These are phyloP conservation scores for Lanmaoa pseudosensibilis DNA, from an alignment of 768 basidiomycete genomes.

Conservation along the genomic window DNA sequence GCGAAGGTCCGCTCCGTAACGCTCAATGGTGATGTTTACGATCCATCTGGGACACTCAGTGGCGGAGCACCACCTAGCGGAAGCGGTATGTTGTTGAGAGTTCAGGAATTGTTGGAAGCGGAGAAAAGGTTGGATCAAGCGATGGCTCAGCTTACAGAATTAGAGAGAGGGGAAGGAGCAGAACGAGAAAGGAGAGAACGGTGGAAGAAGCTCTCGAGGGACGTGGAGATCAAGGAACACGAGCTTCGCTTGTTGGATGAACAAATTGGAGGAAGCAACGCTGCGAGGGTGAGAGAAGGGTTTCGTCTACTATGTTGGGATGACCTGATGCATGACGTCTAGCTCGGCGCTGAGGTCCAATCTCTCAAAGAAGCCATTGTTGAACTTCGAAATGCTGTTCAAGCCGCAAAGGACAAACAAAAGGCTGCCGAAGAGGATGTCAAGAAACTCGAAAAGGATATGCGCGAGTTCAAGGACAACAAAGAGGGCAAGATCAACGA, in stretches of 20 bases:
- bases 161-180: slow-evolving; percentile 57
- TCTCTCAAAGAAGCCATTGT: slow-evolving; percentile 62
- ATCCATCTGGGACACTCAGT: slow-evolving; percentile 90
- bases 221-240: slow-evolving; percentile 88
- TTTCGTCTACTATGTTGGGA: background rate
- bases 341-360: slow-evolving; percentile 84
- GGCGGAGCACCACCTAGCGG: slow-evolving; percentile 85
- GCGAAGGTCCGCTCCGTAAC: slow-evolving; percentile 79
- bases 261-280: slow-evolving; percentile 87
- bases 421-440: slow-evolving; percentile 72
- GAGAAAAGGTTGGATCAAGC: slow-evolving; percentile 60
- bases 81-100: slow-evolving; percentile 72
- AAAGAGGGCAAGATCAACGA: slow-evolving; percentile 96
- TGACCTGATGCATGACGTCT: slow-evolving; percentile 2
- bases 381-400: slow-evolving; percentile 56
- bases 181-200: slow-evolving; percentile 53
- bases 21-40: slow-evolving; percentile 92
- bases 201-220: slow-evolving; percentile 60
- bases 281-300: slow-evolving; percentile 64
- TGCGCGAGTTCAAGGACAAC: slow-evolving; percentile 98
- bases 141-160: slow-evolving; percentile 42
- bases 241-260: slow-evolving; percentile 79
- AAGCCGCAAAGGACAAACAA: slow-evolving; percentile 73
- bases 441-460: slow-evolving; percentile 90
- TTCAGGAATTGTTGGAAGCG: slow-evolving; percentile 75